Evolutionary conservation across 768 basidiomycete species (phyloP), one percentile per base, ranked within the genome.

Genomic region (Paxillus ammoniavirescens): DNA sequence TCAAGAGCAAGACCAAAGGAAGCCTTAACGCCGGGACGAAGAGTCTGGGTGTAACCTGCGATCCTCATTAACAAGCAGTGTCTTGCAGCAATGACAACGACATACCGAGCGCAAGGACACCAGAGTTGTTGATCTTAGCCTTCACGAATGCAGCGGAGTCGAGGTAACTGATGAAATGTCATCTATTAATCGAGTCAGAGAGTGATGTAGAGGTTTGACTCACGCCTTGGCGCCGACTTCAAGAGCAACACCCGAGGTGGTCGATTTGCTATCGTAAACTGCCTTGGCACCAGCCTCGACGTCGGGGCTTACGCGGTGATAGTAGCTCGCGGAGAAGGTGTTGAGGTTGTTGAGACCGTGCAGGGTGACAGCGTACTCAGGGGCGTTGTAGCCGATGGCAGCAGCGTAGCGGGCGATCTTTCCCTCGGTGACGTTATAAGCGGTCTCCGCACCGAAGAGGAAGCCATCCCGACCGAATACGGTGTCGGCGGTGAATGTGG

Each of bases 101-200:
- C 73, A 57, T 68, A 91, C 83, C 87, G 61, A 96, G 85, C 64
- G 83, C 88, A 61, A 97, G 81, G 68, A 95, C 81, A 80, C 95
- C 95, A 54, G 84, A 71, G 77, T 95, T 96, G 85, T 98, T 98
- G 79, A 98, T 95, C 82, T 98, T 98, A 62, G 94, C 91, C 82
- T 99, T 98, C 76, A 98, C 81, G 68, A 91, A 98, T 8, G 94
- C 88, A 60, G 93, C 86, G 30, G 80, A 73, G 76, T 98, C 94
- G 58, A 95, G 86, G 77, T 86, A 86, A 45, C 86, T 90, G 52
- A 42, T 42, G 35, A 49, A 31, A 52, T 51, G 7, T 0, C 47
- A 17, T 58, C 17, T 52, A 30, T 18, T 33, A 23, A 26, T 18
- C 7, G 14, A 18, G 43, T 13, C 33, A 49, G 1, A 0, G 28